Base-by-base conservation (phyloP, 2,329 filamentous ascomycete genomes). In the Scedosporium apiospermum region DNA sequence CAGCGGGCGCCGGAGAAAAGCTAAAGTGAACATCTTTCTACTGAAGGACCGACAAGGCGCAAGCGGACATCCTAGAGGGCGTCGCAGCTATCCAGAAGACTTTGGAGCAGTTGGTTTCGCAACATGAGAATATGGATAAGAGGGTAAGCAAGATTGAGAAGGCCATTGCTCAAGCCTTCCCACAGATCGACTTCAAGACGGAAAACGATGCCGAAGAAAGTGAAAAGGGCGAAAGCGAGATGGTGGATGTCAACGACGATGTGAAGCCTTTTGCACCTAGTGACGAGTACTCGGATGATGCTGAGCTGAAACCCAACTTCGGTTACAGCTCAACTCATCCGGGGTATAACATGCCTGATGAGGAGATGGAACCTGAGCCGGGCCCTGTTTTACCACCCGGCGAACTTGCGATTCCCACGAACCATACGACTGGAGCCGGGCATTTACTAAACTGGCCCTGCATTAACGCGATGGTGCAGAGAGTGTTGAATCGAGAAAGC, bases 391-490 rank as follows among this genome's bases (percentile, higher is more conserved):
- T 83, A 6, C 76, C 75, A 12, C 81, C 82, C 1, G 86, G 85
- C 57, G 82, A 86, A 66, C 83, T 89, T 14, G 84, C 88, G 1
- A 90, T 96, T 63, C 90, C 91, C 0, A 84, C 87, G 30, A 90
- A 96, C 67, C 93, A 98, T 70, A 96, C 91, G 0, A 97, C 93
- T 0, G 85, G 91, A n/a, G 92, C 92, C 1, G 90, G 95, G 60
- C 84, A 92, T 65, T 78, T 98, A 18, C 77, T 98, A 30, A 80
- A 83, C 57, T 92, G 89, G 86, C 82, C 82, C 0, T 82, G 86
- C 0, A 91, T 95, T 62, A 75, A 80, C 70, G 76, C 81, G 65
- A 71, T 97, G 70, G 85, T 90, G 41, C 78, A 70, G 65, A 74
- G 73, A 58, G 77, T 78, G 27, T 71, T 86, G 62, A 73, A 78